Evolutionary conservation across 768 basidiomycete genomes (phyloP), one percentile per base, ranked within the genome.

Genomic region (Kondoa malvinella): DNA sequence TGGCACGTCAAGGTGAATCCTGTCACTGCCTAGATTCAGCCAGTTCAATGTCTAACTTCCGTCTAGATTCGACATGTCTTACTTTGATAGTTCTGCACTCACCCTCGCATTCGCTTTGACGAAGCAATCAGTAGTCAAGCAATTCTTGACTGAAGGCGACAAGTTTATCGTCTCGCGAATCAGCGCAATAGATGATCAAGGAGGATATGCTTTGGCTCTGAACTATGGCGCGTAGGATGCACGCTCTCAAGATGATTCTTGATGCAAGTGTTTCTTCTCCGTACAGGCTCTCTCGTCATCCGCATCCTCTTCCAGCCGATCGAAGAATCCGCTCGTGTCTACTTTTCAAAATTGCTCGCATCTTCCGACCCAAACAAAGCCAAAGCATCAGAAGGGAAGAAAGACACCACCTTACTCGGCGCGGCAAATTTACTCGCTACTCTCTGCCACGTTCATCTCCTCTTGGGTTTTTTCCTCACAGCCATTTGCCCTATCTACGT

Each of bases 131-230:
- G 71, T 95, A 1, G 81, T 96, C 70, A 99, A 99, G 76, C 95
- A 97, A 76, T 83, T 96, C 71, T 79, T 99, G 30, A 97, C 94
- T 0, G 95, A 97, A 74, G 91, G 89, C 2, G 95, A 99, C 76
- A 90, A 95, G 74, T 79, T 97, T 57, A 82, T 94, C 14, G 81
- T 99, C 21, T 88, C 89, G 0, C 84, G 83, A 75, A 84, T 89
- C 74, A 91, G 90, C 68, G 85, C 87, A 32, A 78, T 94, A 63
- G 80, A 84, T 59, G 87, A 92, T 75, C 92, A 96, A 77, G 94
- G 90, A 2, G 92, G 91, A 1, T 97, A 95, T 76, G 94, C 92
- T 0, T 81, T 97, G 15, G 94, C 95, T 15, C 86, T 87, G 50
- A 97, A 96, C 77, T 99, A 97, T 75, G 95, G 94, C 88, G 65